Conservation (phyloP, 805 yeast genomes). For the Candida boleticola region DNA sequence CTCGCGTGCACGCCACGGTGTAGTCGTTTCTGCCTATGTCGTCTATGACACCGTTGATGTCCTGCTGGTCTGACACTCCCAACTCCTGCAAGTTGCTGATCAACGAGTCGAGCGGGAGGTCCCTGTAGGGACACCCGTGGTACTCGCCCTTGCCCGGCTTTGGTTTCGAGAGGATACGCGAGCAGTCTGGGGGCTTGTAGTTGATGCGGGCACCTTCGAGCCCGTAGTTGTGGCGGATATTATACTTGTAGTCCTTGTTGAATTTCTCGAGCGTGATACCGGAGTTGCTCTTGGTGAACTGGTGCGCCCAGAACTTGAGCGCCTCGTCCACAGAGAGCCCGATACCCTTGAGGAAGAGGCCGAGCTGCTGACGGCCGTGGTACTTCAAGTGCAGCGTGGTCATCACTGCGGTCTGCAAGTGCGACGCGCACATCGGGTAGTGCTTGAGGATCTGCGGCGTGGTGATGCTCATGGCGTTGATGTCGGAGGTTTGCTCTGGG, state of each 20-base stretch:
- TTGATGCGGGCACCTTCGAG: slow-evolving; percentile 86
- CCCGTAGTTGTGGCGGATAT: slow-evolving; percentile 87
- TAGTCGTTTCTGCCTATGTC: slow-evolving; percentile 68
- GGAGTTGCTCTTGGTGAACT: slow-evolving; percentile 57
- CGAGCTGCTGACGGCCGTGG: slow-evolving; percentile 81
- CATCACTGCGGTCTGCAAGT: slow-evolving; percentile 60
- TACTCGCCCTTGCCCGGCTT: slow-evolving; percentile 65
- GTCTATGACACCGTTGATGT: slow-evolving; percentile 61
- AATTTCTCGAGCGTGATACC: slow-evolving; percentile 67
- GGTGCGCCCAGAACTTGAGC: slow-evolving; percentile 74
- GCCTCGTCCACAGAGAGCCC: slow-evolving; percentile 90
- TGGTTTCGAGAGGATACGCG: slow-evolving; percentile 68
- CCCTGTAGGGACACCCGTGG: slow-evolving; percentile 95
- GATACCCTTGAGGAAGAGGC: slow-evolving; percentile 82
- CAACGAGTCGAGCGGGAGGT: slow-evolving; percentile 63
- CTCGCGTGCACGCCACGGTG: slow-evolving; percentile 86
- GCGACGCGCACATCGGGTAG: slow-evolving; percentile 80
- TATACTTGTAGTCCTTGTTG: slow-evolving; percentile 85
- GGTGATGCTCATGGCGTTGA: slow-evolving; percentile 63
- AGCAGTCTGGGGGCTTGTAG: slow-evolving; percentile 84
- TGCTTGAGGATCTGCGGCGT: slow-evolving; percentile 53
- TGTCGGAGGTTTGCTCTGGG: slow-evolving; percentile 33
- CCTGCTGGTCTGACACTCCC: slow-evolving; percentile 61
- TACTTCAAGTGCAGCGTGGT: slow-evolving; percentile 73
- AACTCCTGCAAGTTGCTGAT: slow-evolving; percentile 53